Percentiles rank a stretch among this genome's conserved stretches.
Evolutionary conservation across 352 stramenopile species (phyloP).

Genomic region (Globisporangium echinulatum): DNA sequence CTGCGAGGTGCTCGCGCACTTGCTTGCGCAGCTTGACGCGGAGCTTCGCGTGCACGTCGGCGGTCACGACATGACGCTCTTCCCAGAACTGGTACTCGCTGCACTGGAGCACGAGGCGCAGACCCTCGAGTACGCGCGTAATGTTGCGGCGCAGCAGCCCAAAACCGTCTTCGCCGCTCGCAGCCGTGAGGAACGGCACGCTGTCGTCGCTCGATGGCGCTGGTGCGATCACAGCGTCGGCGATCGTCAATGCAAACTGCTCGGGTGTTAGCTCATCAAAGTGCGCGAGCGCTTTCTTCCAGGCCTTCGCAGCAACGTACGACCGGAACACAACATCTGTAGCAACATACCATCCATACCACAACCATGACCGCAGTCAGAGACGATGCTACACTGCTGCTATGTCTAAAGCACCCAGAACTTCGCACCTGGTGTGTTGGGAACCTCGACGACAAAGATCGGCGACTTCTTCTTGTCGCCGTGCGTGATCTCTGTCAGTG

Average conservation of each 20-base stretch:
- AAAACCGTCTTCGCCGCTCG: slow-evolving; percentile 71
- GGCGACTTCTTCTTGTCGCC: slow-evolving; percentile 75
- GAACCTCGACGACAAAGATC: slow-evolving; percentile 69
- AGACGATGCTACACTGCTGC: background rate
- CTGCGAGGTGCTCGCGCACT: slow-evolving; percentile 35
- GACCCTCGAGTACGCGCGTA: slow-evolving; percentile 63
- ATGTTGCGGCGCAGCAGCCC: slow-evolving; percentile 69
- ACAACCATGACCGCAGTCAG: background rate
- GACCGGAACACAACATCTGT: slow-evolving; percentile 73
- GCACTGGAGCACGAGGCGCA: slow-evolving; percentile 56
- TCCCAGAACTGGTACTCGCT: slow-evolving; percentile 84
- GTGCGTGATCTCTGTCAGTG: slow-evolving; percentile 50
- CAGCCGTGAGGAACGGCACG: slow-evolving; percentile 39
- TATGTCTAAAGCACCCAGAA: too few species aligned
- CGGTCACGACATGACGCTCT: slow-evolving; percentile 56
- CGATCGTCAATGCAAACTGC: slow-evolving; percentile 32
- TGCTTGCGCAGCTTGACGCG: slow-evolving; percentile 49
- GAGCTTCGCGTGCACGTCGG: slow-evolving; percentile 54
- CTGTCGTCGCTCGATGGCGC: background rate
- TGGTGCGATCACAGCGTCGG: slow-evolving; percentile 13
- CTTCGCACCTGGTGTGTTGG: slow-evolving; percentile 38
- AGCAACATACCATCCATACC: background rate
- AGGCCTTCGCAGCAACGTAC: slow-evolving; percentile 72
- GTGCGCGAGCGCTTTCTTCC: slow-evolving; percentile 73
- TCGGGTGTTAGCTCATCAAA: slow-evolving; percentile 55